Conservation (phyloP, 176 grass and related monocot genomes). For the Pontederia crassipes region DNA sequence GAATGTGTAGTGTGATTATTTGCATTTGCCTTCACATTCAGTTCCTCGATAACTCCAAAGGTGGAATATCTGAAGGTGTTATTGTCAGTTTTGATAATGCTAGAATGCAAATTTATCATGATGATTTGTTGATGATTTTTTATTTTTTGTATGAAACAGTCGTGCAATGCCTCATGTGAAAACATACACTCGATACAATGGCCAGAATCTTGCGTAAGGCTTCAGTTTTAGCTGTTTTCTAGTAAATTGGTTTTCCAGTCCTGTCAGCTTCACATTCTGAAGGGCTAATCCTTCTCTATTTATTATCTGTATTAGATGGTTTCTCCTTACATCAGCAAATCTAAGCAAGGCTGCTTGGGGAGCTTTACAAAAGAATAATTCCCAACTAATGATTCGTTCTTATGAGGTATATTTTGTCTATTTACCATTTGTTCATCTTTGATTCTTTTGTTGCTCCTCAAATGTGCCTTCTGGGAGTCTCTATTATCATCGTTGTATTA, state of each 20-base stretch:
- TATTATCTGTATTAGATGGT: constrained; percentile 51
- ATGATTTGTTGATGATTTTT: neutral
- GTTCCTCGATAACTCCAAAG: no score
- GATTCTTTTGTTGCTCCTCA: neutral
- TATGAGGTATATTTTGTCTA: constrained; percentile 54
- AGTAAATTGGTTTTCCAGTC: neutral
- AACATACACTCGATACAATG: constrained; percentile 80
- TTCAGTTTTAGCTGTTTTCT: neutral
- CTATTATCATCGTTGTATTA: neutral
- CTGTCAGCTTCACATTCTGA: neutral
- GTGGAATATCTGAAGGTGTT: neutral
- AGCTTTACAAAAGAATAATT: constrained; percentile 85
- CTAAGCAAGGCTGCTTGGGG: constrained; percentile 99
- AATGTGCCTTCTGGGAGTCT: neutral
- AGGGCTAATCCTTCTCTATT: no score
- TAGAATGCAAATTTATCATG: neutral
- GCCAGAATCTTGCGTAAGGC: constrained; percentile 77
- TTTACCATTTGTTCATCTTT: constrained; percentile 2
- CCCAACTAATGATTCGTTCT: constrained; percentile 93
- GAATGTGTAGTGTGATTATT: no score
- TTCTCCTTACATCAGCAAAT: constrained; percentile 90
- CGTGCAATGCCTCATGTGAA: constrained; percentile 94
- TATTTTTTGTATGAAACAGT: constrained; percentile 34
- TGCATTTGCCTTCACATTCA: no score
- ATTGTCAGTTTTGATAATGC: neutral